Percentiles rank a stretch among this genome's conserved stretches.
phyloP scores from a whole-genome alignment of 768 basidiomycete species.

The Amanita exitialis region DNA sequence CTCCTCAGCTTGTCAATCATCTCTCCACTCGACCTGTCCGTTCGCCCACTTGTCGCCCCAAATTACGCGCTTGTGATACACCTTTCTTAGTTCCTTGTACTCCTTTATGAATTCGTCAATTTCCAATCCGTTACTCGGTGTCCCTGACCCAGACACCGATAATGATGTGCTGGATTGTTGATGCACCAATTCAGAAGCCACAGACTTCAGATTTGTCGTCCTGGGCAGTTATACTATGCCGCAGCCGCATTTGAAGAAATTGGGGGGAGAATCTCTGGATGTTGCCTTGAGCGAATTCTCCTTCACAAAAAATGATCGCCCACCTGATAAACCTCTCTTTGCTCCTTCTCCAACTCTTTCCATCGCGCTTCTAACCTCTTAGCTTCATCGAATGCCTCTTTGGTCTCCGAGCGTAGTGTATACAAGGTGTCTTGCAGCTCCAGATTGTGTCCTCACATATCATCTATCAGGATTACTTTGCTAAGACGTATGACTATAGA shows the following conservation, averaged over 20 bases:
- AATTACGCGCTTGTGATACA: constrained; percentile 89
- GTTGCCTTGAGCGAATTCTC: too few species aligned
- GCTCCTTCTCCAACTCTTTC: constrained; percentile 83
- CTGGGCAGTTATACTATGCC: constrained; percentile 82
- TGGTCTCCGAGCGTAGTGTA: constrained; percentile 68
- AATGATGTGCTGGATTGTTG: constrained; percentile 27
- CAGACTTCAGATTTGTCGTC: constrained; percentile 78
- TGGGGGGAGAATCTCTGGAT: constrained; percentile 75
- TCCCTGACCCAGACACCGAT: constrained; percentile 20
- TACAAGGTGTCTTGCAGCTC: constrained; percentile 70
- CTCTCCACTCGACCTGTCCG: constrained; percentile 81
- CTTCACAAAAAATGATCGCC: constrained; percentile 5
- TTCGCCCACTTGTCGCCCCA: constrained; percentile 84
- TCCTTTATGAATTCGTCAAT: constrained; percentile 83
- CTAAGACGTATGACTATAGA: neutral
- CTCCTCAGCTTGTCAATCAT: constrained; percentile 14
- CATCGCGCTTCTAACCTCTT: constrained; percentile 72
- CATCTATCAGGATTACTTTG: constrained; percentile 7
- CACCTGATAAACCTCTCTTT: constrained; percentile 84
- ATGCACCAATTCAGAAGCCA: constrained; percentile 79
- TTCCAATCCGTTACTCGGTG: constrained; percentile 37
- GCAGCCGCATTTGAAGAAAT: constrained; percentile 80
- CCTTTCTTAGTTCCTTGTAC: constrained; percentile 79
- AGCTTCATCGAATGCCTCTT: constrained; percentile 83
- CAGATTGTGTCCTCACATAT: constrained; percentile 56